These are phyloP conservation scores for Mayamaea pseudoterrestris DNA, from an alignment of 108 stramenopile genomes.

Conservation along the genomic window DNA sequence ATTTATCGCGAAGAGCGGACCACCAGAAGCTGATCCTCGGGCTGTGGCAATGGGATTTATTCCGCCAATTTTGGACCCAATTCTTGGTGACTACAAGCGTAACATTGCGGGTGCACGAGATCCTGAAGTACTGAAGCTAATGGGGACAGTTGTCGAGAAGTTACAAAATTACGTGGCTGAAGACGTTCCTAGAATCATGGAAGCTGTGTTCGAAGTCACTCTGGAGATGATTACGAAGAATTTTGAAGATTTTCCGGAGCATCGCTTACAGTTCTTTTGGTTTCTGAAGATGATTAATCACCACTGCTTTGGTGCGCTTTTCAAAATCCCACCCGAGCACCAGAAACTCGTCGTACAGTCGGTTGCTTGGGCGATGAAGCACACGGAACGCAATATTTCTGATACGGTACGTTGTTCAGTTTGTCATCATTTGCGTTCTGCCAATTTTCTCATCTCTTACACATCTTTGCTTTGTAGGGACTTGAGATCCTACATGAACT, in stretches of 20 bases:
- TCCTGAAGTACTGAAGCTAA: conserved; percentile 90
- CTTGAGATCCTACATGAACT: conserved; percentile 92
- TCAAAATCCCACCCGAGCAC: conserved; percentile 90
- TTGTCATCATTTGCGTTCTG: too few species aligned
- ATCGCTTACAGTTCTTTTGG: conserved; percentile 93
- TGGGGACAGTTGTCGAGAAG: conserved; percentile 85
- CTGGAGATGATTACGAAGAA: conserved; percentile 98
- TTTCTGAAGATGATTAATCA: conserved; percentile 85
- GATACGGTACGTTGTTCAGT: conserved; percentile 79
- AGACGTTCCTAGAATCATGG: conserved; percentile 94
- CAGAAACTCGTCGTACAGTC: conserved; percentile 97
- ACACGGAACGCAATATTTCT: conserved; percentile 95
- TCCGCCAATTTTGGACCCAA: conserved; percentile 94
- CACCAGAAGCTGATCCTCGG: conserved; percentile 83
- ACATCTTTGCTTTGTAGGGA: conserved; percentile 32
- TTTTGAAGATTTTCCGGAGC: conserved; percentile 98
- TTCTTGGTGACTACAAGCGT: conserved; percentile 89
- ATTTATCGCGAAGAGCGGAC: conserved; percentile 89
- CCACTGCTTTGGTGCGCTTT: conserved; percentile 93
- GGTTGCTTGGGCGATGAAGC: conserved; percentile 99
- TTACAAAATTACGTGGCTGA: conserved; percentile 71
- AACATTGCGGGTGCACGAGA: conserved; percentile 90
- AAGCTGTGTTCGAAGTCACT: conserved; percentile 95
- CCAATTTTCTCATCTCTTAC: too few species aligned
- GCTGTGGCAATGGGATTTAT: conserved; percentile 88